A percentile compares a stretch with the other conserved stretches of the same genome.
Conservation (phyloP, 371 early-diverging fungal species). For the Mortierella sp. region DNA sequence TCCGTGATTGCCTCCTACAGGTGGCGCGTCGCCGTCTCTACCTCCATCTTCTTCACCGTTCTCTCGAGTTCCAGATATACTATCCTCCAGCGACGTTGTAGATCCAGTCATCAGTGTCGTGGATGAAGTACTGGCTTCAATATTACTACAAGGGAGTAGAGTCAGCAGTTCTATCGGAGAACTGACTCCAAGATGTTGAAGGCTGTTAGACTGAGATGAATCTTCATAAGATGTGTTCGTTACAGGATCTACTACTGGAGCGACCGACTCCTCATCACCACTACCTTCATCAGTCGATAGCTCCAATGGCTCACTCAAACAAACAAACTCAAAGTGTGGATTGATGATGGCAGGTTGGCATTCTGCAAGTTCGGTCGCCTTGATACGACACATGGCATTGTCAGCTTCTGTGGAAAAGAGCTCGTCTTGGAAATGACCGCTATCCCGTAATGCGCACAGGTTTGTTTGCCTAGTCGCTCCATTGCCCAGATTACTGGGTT, state of each 20-base stretch:
- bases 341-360: background rate
- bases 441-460: conserved; percentile 7
- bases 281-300: background rate
- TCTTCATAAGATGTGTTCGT: no score
- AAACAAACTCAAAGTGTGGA: background rate
- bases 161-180: background rate
- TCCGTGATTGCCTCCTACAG: background rate
- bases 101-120: conserved; percentile 12
- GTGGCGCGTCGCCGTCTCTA: background rate
- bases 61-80: background rate
- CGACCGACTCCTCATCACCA: background rate
- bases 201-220: conserved; percentile 4
- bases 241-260: background rate
- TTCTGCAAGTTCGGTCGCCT: background rate
- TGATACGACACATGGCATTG: background rate
- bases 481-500: background rate
- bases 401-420: background rate
- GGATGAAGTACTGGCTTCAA: conserved; percentile 18
- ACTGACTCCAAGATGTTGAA: conserved; percentile 8
- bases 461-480: background rate
- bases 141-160: conserved; percentile 4
- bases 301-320: background rate
- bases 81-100: background rate
- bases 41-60: background rate
- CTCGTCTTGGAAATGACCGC: conserved; percentile 33